Percentiles rank a stretch among this genome's conserved stretches.
These are phyloP conservation scores for Eucalyptus curtisii DNA, from an alignment of 345 rosid genomes.

Conservation along the genomic window DNA sequence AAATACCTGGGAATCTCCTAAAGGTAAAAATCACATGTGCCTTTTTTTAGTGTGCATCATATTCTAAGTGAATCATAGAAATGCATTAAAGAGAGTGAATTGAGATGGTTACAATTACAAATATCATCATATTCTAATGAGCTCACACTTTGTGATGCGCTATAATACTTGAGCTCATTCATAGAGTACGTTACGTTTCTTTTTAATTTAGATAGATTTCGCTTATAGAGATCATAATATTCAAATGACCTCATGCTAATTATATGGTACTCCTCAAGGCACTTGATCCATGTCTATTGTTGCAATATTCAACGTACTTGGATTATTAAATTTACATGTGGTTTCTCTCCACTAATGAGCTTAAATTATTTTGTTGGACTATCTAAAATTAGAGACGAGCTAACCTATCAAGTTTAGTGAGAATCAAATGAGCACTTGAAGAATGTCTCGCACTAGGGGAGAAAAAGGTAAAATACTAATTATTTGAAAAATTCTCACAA, in stretches of 20 bases:
- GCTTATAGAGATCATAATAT: not conserved
- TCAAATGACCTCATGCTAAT: not conserved
- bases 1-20: not conserved
- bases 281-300: not conserved
- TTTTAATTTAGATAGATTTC: not conserved
- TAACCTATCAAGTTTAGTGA: no score
- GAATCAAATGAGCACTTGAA: no score
- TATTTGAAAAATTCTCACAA: no score
- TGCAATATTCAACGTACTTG: rapidly evolving
- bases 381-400: not conserved
- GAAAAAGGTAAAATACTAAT: no score
- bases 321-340: not conserved
- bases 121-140: no score
- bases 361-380: not conserved
- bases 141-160: not conserved
- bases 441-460: no score
- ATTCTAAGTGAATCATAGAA: not conserved
- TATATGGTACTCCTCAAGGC: not conserved
- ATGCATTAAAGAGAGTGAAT: not conserved
- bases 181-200: not conserved
- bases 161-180: not conserved
- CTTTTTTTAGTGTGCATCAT: not conserved
- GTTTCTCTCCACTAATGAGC: not conserved
- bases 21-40: not conserved
- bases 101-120: not conserved